Base-by-base conservation (phyloP, 1,284 basidiomycete genomes). In the Naganishia sp. region DNA sequence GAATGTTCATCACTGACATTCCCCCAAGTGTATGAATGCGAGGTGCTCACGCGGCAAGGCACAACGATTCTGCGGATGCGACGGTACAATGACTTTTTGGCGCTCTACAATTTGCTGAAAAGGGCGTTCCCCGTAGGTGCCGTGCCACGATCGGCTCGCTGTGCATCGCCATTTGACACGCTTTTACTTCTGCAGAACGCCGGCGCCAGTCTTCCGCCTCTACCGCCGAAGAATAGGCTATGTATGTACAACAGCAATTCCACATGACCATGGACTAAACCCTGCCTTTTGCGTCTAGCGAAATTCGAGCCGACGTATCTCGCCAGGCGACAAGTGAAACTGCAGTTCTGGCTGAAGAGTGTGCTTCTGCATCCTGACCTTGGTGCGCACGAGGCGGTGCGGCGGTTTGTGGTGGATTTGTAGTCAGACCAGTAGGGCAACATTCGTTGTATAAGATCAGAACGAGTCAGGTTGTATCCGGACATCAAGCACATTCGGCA, bases 221-320 rank as follows among this genome's bases (percentile, higher is more conserved):
- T 69, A 2, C 68, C 68, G 18, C 65, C 68, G 2, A 69, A 69
- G 48, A 69, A 67, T 25, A 44, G 57, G 9, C 42, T 69, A 9
- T 66, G 68, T 68, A 43, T 16, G 68, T 33, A 39, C 36, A 13
- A 39, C 36, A 9, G 36, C 7, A 9, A 7, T 44, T n/a, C 45
- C n/a, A 2, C 25, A 18, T 25, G 15, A 21, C 16, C 25, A 5
- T 21, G 18, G 42, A 39, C 6, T n/a, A 0, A 43, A 6, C 3
- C 39, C 59, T 13, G 11, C 25, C 18, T 18, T 45, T 16, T 25
- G 16, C n/a, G 1, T 44, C 18, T 33, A 68, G 68, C 68, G 1
- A 69, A 67, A 61, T 69, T 67, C 48, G 65, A 67, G 31, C 65
- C 68, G 13, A 61, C 60, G 9, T 69, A 60, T 25, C 63, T 69